Base-by-base conservation (phyloP, 2,329 filamentous ascomycete species). In the Claviceps sorghi region DNA sequence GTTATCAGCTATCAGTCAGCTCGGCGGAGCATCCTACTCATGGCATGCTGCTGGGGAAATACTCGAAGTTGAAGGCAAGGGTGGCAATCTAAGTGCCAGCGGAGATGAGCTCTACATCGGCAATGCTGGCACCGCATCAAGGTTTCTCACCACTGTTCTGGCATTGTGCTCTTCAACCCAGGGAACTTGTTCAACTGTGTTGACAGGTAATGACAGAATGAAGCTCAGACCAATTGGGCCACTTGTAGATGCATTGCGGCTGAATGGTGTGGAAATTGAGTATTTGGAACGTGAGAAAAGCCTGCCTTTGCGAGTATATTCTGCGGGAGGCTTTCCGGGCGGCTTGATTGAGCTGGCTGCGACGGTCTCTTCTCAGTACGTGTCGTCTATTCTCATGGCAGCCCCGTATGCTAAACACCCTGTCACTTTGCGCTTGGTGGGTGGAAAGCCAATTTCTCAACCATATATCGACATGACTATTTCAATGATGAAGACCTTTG, bases 401-500 rank as follows among this genome's bases (percentile, higher is more conserved):
- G 93, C 93, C 0, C 93, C 93, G 0, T 98, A 97, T 63, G 93
- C 93, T 46, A 96, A 95, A 70, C 83, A 89, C 56, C 87, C 91
- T 0, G 90, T 98, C 40, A 96, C 88, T 0, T 72, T 98, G 58
- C 84, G 83, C 42, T 77, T 98, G 41, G 84, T 97, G 13, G 93
- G 93, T n/a, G 93, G 90, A 52, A 97, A 95, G 67, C 91, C 93
- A 44, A 95, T 98, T 58, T 97, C 91, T 1, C 90, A 97, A 65
- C 82, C 84, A 2, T 98, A 98, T 67, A 97, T 98, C 62, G 89
- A 98, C 65, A 97, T 98, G 91, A 98, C 93, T 2, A 89, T 94
- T 51, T 79, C 89, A 17, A 98, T 98, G 91, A 98, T 98, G 93
- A 78, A 79, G 52, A 78, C 86, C 2, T 98, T 98, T 62, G 93